Percentiles rank a stretch among this genome's conserved stretches.
Conservation (phyloP, 2,329 filamentous ascomycete species). For the Fusarium tjaetaba region DNA sequence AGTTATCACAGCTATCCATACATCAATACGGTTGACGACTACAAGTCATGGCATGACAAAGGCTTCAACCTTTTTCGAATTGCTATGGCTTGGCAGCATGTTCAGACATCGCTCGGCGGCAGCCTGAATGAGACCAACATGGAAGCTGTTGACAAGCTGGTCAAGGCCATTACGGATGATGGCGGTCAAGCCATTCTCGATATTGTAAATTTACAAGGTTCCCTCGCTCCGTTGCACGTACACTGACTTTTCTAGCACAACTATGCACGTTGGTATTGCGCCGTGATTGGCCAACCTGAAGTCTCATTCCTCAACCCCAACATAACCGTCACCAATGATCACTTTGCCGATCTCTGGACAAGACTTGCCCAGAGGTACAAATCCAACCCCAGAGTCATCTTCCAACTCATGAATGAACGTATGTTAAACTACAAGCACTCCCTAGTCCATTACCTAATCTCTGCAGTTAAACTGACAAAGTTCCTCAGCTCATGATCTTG, state of each 20-base stretch:
- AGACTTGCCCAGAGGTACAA: background rate
- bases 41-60: background rate
- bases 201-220: background rate
- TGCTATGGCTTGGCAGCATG: background rate
- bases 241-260: background rate
- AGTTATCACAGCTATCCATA: background rate
- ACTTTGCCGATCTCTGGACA: background rate
- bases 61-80: background rate
- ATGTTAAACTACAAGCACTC: background rate
- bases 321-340: background rate
- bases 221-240: accelerated
- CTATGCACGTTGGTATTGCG: background rate
- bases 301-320: background rate
- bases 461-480: background rate
- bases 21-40: background rate
- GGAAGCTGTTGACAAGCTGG: background rate
- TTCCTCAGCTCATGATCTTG: background rate
- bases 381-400: background rate
- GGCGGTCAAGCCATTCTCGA: background rate
- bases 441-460: accelerated
- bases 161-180: background rate
- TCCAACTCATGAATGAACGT: slow-evolving; percentile 2
- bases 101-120: background rate
- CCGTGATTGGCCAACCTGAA: background rate
- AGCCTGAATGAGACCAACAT: background rate